Conservation (phyloP, 768 basidiomycete genomes). For the Lepiota venenata region DNA sequence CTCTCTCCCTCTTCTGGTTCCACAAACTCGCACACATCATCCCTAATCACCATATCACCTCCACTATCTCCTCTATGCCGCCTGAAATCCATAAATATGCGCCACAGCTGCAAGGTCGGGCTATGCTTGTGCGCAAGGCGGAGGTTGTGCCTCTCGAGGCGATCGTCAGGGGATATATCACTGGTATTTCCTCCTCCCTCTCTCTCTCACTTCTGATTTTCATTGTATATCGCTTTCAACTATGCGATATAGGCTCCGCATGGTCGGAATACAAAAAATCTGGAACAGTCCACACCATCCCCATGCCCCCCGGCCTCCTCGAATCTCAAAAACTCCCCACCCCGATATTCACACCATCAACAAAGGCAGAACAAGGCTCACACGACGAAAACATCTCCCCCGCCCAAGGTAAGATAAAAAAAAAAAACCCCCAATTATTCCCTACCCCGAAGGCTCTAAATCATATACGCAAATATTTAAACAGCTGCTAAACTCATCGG, state of each 20-base stretch:
- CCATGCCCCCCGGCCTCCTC: constrained; percentile 68
- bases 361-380: constrained; percentile 90
- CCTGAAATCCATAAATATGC: constrained; percentile 69
- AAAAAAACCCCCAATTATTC: constrained; percentile 6
- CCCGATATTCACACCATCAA: constrained; percentile 94
- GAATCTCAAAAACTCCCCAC: constrained; percentile 82
- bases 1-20: constrained; percentile 96
- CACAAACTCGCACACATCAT: constrained; percentile 72
- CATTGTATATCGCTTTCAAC: constrained; percentile 1
- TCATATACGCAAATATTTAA: not conserved
- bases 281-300: constrained; percentile 86
- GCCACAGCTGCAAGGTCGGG: constrained; percentile 74
- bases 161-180: constrained; percentile 94
- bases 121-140: constrained; percentile 91
- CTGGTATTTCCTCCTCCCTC: constrained; percentile 51
- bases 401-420: constrained; percentile 51
- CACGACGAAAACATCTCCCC: constrained; percentile 98
- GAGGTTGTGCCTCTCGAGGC: constrained; percentile 90
- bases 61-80: constrained; percentile 79
- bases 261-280: constrained; percentile 91
- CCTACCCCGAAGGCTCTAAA: constrained; percentile 4
- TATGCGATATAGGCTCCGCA: constrained; percentile 61
- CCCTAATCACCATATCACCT: constrained; percentile 87
- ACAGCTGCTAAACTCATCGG: constrained; percentile 68
- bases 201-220: not conserved